Base-by-base conservation (phyloP, 192 early-diverging fungal genomes). In the Borealophlyctis nickersoniae region DNA sequence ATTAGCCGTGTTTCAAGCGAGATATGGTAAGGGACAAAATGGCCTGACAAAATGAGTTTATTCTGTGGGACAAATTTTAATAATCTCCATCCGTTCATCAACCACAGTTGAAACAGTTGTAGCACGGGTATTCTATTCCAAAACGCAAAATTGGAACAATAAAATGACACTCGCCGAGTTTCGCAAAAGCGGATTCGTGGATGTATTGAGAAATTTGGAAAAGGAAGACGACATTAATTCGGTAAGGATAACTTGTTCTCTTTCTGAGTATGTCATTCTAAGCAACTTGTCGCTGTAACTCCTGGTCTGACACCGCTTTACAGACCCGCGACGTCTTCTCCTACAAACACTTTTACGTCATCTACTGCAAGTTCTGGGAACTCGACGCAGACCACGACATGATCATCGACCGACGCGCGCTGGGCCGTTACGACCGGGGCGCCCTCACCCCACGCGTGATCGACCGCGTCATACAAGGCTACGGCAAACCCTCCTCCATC, bases 311-410 rank as follows among this genome's bases (percentile, higher is more conserved):
- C 32, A 19, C 1, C 59, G 58, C 35, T 36, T 68, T 2, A 4
- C 73, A 88, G 76, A 86, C 81, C 4, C 88, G 90, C 22, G 88
- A 92, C 72, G 81, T 88, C 39, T 96, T 98, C 64, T 95, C 93
- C 4, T 98, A 98, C 78, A 93, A 94, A 72, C 95, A 98, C 67
- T 98, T 96, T 66, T 98, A 98, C 70, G 95, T 98, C 24, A 83
- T 98, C 1, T 98, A 95, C 69, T 96, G 92, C 82, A 95, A 92
- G 72, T 98, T 98, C 73, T 98, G 91, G 89, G 91, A 91, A 65
- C 77, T 96, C 52, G 95, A 98, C 76, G 73, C 81, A 26, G 92
- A 96, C 69, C 92, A 92, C 58, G 91, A 95, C 67, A 79, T 92
- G 59, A 70, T 90, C 33, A 80, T 96, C 49, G 79, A 86, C 48